Evolutionary conservation across 352 stramenopile genomes (phyloP), one percentile per base, ranked within the genome.

Genomic region (Phytopythium delawarense): DNA sequence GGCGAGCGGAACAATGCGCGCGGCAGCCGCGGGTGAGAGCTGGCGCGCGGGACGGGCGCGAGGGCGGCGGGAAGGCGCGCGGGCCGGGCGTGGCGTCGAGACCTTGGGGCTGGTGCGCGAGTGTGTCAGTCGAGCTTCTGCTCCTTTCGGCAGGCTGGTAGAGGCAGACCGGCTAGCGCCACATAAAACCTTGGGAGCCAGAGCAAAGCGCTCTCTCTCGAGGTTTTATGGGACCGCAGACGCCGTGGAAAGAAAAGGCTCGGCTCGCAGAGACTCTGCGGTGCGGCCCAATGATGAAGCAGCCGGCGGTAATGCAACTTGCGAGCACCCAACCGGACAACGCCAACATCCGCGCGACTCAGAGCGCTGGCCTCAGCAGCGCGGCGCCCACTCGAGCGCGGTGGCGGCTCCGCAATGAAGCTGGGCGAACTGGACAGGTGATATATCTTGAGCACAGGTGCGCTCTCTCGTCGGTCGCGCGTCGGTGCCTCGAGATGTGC

Each of bases 161-260:
- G 51, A 57, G 51, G 51, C 18, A n/a, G 51, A 45, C 21, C 7
- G 51, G 32, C 51, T 57, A 57, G 51, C 32, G 51, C 32, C 51
- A 57, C 51, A 57, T 57, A 56, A 57, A 40, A 57, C 51, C 51
- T 50, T 23, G 54, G 23, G 9, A 60, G 54, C 35, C 40, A 50
- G 54, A 46, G 25, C 54, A 60, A 37, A 48, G 40, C 20, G 54
- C 32, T 21, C 44, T 8, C 1, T 32, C 12, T n/a, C n/a, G 37
- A 59, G 53, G 53, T 59, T 59, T 59, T 59, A 40, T 40, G 48
- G 16, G 25, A 28, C 25, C 25, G n/a, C n/a, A n/a, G n/a, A n/a
- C n/a, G 25, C 25, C 20, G 7, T 48, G 20, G 42, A 48, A n/a
- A 21, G 40, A 21, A 48, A 48, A 21, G 42, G 20, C 20, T 39